These are phyloP conservation scores for Metschnikowia amazonensis DNA, from an alignment of 805 yeast genomes.

Conservation along the genomic window DNA sequence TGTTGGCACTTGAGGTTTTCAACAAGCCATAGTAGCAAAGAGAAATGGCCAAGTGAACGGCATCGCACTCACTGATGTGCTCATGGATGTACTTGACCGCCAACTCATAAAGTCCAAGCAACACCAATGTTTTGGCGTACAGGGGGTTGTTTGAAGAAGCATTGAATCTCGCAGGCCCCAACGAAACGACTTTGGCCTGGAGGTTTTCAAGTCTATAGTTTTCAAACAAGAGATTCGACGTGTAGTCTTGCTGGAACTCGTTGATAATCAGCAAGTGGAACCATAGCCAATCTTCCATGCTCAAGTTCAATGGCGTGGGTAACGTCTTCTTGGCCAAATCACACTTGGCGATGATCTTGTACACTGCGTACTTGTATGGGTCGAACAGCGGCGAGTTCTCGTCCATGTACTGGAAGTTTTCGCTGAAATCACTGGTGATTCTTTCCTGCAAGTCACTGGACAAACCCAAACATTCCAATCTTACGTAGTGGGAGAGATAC, in stretches of 20 bases:
- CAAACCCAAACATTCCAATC: constrained; percentile 51
- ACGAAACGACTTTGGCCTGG: constrained; percentile 63
- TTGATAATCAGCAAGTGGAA: constrained; percentile 75
- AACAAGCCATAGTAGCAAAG: constrained; percentile 70
- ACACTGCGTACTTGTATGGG: constrained; percentile 86
- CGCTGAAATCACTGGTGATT: constrained; percentile 76
- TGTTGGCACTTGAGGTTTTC: constrained; percentile 40
- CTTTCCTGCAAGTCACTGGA: constrained; percentile 66
- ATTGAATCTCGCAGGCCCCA: constrained; percentile 71
- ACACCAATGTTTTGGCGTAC: constrained; percentile 68
- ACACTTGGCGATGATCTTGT: constrained; percentile 90
- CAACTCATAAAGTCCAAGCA: constrained; percentile 76
- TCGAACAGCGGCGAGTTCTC: constrained; percentile 57
- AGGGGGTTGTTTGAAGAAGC: constrained; percentile 60
- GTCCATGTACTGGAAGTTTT: constrained; percentile 62
- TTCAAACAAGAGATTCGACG: constrained; percentile 52
- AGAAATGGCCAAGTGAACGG: constrained; percentile 85
- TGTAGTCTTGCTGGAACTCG: constrained; percentile 37
- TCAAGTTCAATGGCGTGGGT: constrained; percentile 63
- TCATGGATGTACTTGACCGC: constrained; percentile 66
- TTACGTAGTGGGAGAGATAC: constrained; percentile 64
- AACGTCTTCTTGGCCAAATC: constrained; percentile 62
- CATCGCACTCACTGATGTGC: constrained; percentile 68
- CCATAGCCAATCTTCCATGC: constrained; percentile 97
- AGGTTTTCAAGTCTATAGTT: constrained; percentile 69